Percentiles rank a stretch among this genome's conserved stretches.
Evolutionary conservation across 768 basidiomycete genomes (phyloP).

Genomic region (Nidularia pulvinata): DNA sequence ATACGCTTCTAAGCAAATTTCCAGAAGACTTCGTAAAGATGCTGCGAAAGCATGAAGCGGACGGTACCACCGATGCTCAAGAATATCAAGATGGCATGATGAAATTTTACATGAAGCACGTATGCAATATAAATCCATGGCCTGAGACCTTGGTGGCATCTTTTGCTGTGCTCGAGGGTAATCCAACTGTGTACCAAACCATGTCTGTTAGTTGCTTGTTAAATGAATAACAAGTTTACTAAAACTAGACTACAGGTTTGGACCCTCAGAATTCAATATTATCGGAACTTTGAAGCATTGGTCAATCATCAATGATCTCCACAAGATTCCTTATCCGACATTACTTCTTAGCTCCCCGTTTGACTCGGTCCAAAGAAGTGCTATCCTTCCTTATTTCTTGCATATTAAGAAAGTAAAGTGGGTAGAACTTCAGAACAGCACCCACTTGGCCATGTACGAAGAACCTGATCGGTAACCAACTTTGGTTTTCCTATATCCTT

Average conservation of each 20-base stretch:
- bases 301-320: constrained; percentile 15
- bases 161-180: constrained; percentile 15
- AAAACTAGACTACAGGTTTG: constrained; percentile 18
- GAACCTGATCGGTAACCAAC: constrained; percentile 14
- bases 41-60: constrained; percentile 24
- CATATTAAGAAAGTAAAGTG: constrained; percentile 29
- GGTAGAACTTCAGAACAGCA: constrained; percentile 27
- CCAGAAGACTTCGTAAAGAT: constrained; percentile 19
- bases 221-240: background rate
- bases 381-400: constrained; percentile 14
- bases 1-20: constrained; percentile 17
- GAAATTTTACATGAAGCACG: constrained; percentile 26
- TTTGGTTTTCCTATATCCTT: background rate
- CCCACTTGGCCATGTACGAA: constrained; percentile 16
- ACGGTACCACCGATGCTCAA: constrained; percentile 8
- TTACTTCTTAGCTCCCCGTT: constrained; percentile 12
- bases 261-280: constrained; percentile 30
- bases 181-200: constrained; percentile 26
- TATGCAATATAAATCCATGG: constrained; percentile 25
- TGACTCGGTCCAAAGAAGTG: constrained; percentile 14
- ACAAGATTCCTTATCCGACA: constrained; percentile 15
- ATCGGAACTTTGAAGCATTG: constrained; percentile 16
- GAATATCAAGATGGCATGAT: constrained; percentile 28
- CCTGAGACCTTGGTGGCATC: constrained; percentile 26
- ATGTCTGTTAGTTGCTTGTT: constrained; percentile 20